Evolutionary conservation across 495 filamentous ascomycete genomes (phyloP), one percentile per base, ranked within the genome.

Genomic region (Penicillium coffeae): DNA sequence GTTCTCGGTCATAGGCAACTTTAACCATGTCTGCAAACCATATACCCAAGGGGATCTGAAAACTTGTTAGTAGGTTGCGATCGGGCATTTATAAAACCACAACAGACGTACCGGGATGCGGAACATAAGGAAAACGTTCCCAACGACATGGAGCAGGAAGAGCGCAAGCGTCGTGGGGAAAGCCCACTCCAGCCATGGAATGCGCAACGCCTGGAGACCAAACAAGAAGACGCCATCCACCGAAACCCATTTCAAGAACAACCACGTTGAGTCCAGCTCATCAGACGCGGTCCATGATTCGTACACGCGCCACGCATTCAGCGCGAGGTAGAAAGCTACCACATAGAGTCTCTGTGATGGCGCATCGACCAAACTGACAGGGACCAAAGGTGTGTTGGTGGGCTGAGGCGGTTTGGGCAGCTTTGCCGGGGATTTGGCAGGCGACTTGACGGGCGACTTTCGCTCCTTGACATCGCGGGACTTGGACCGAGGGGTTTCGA

Each of bases 161-260:
- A 87, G 60, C 1, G 72, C 65, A 21, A 83, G 70, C 10, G 86
- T 85, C 1, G 84, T 86, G 12, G 81, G 73, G 47, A 87, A 82
- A 2, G 85, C 86, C 76, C 90, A 88, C 75, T 96, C 88, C 33
- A 98, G 76, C 93, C 93, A 96, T 47, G 93, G 93, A 74, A 98
- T 95, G 60, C 86, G 81, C 50, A 97, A 60, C 35, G 81, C 79
- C 22, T 94, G 92, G 16, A 96, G 62, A 3, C 85, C 84, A 61
- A 90, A 96, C 46, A 95, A 76, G 66, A 90, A 95, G 21, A 86
- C 63, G 15, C 81, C 80, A 68, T 97, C 93, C 15, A 97, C 76
- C 21, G 78, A 75, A 45, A 86, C 75, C 93, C 93, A 98, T 79
- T 97, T 98, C 63, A 91, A 69, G 65, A 95, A 95, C 36, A 91